These are phyloP conservation scores for Candida glaebosa DNA, from an alignment of 805 yeast genomes.

Conservation along the genomic window DNA sequence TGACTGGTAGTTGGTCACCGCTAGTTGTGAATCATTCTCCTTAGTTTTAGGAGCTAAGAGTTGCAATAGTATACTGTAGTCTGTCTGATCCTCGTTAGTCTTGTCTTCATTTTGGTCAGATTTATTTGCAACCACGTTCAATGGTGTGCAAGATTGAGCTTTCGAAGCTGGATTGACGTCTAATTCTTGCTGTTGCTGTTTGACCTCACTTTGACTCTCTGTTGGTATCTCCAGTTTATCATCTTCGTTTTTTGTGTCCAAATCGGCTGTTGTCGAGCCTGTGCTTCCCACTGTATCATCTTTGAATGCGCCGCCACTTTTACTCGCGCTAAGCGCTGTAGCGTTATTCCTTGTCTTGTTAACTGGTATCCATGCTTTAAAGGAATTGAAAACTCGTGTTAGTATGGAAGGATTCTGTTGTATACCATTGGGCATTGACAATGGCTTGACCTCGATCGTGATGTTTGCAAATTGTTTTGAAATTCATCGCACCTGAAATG, in stretches of 20 bases:
- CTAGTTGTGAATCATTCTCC: neutral
- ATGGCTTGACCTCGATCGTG: neutral
- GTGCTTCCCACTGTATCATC: too few species aligned
- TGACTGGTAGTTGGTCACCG: neutral
- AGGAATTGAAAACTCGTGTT: neutral
- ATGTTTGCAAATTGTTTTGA: too few species aligned
- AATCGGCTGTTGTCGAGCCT: too few species aligned
- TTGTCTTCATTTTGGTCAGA: neutral
- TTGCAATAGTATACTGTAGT: slow-evolving; percentile 2
- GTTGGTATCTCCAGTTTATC: too few species aligned
- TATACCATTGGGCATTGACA: neutral
- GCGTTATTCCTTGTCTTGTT: neutral
- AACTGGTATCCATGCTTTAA: neutral
- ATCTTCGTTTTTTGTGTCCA: too few species aligned
- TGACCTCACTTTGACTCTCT: neutral
- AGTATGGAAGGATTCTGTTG: neutral
- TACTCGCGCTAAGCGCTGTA: neutral
- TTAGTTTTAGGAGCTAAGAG: slow-evolving; percentile 1
- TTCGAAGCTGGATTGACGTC: too few species aligned
- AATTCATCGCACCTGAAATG: too few species aligned
- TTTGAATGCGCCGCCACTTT: too few species aligned
- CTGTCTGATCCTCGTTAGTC: neutral
- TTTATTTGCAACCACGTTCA: neutral
- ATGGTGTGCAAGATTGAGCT: neutral
- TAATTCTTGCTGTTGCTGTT: neutral